Evolutionary conservation across 2,329 filamentous ascomycete species (phyloP).

Genomic region (Macroventuria anomochaeta): DNA sequence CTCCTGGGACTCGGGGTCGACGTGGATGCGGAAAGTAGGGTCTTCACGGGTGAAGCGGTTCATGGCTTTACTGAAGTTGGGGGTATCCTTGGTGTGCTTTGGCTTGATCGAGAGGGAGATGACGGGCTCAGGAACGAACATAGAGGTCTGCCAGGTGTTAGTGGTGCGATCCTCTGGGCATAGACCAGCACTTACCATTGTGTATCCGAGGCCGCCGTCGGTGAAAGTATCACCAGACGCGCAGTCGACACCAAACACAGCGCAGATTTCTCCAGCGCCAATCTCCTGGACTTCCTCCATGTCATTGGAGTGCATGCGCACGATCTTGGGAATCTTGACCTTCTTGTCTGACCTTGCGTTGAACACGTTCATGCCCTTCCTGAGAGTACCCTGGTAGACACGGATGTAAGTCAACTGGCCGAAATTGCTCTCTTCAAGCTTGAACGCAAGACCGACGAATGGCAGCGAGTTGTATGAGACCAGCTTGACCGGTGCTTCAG

Average conservation of each 20-base stretch:
- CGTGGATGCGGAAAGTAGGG: constrained; percentile 93
- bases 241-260: constrained; percentile 97
- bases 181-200: constrained; percentile 65
- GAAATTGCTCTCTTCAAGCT: constrained; percentile 98
- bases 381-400: constrained; percentile 92
- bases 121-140: constrained; percentile 97
- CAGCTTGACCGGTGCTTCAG: constrained; percentile 82
- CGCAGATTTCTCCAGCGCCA: constrained; percentile 95
- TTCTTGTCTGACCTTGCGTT: constrained; percentile 95
- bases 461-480: constrained; percentile 92
- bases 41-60: constrained; percentile 98
- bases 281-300: constrained; percentile 97
- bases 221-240: constrained; percentile 98
- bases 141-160: constrained; percentile 67
- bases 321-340: constrained; percentile 94
- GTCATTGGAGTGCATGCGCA: constrained; percentile 99
- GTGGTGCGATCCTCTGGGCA: constrained; percentile 1
- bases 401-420: constrained; percentile 98
- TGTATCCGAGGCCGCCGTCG: constrained; percentile 88
- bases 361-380: constrained; percentile 88
- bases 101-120: constrained; percentile 98
- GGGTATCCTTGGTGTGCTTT: constrained; percentile 87
- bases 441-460: constrained; percentile 96
- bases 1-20: constrained; percentile 90
- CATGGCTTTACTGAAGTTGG: constrained; percentile 98